Evolutionary conservation across 306 rosid species (phyloP).

Genomic region (Gillenia trifoliata): DNA sequence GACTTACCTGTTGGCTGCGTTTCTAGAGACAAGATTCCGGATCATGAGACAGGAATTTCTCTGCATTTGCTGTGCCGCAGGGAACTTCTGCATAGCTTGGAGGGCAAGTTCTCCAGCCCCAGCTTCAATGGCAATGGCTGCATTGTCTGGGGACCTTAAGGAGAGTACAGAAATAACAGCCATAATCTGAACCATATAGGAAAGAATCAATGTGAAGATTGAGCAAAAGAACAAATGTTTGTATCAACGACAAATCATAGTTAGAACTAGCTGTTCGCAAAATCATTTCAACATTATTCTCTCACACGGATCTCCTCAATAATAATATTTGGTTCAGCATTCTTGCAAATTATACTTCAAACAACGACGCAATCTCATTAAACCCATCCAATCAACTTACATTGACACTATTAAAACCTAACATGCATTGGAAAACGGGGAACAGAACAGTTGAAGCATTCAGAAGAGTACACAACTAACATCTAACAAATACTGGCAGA

Average conservation of each 20-base stretch:
- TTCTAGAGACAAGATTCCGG: conserved; percentile 79
- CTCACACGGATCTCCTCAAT: neutral
- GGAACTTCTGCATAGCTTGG: conserved; percentile 81
- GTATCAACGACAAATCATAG: neutral
- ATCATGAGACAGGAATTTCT: conserved; percentile 83
- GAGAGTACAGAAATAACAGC: conserved; percentile 62
- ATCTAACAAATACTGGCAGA: neutral
- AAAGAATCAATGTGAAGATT: neutral
- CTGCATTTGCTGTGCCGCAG: conserved; percentile 81
- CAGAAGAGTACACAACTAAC: neutral
- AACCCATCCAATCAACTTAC: neutral
- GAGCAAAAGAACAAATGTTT: neutral
- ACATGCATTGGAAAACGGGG: too few relatives aligned
- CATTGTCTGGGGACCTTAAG: conserved; percentile 82
- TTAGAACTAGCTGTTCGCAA: neutral
- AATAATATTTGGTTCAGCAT: neutral
- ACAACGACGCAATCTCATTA: neutral
- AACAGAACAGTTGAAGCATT: neutral
- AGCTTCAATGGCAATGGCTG: conserved; percentile 86
- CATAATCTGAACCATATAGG: conserved; percentile 55
- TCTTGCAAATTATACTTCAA: neutral
- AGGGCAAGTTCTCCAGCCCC: conserved; percentile 91
- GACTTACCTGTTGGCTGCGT: conserved; percentile 73
- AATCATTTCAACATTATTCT: neutral
- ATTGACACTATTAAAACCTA: neutral